phyloP scores from a whole-genome alignment of 2,329 filamentous ascomycete genomes.

The Penicillium frequentans region DNA sequence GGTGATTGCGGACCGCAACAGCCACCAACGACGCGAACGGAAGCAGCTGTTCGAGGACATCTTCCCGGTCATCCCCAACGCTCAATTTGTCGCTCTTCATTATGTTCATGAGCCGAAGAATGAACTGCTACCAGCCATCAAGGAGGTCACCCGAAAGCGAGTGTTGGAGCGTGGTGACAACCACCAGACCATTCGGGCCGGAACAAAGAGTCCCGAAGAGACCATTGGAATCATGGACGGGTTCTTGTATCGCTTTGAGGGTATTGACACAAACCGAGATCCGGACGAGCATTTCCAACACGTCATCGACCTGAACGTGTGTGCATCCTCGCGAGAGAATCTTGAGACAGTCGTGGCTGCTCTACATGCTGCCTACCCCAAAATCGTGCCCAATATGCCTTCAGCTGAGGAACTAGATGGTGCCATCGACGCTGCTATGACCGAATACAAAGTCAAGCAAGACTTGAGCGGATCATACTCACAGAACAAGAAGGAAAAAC shows the following conservation, averaged over 20 bases:
- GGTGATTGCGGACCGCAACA: slow-evolving; percentile 92
- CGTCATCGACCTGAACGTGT: slow-evolving; percentile 80
- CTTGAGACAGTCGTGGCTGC: slow-evolving; percentile 74
- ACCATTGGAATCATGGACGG: slow-evolving; percentile 92
- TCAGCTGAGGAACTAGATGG: slow-evolving; percentile 71
- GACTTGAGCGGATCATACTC: slow-evolving; percentile 58
- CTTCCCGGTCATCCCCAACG: slow-evolving; percentile 58
- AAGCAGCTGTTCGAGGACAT: slow-evolving; percentile 84
- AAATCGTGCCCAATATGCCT: slow-evolving; percentile 67
- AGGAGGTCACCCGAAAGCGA: slow-evolving; percentile 71
- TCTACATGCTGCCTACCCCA: slow-evolving; percentile 75
- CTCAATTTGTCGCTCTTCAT: slow-evolving; percentile 79
- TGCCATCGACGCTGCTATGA: slow-evolving; percentile 73
- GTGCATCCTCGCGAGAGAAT: slow-evolving; percentile 76
- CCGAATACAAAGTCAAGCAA: slow-evolving; percentile 76
- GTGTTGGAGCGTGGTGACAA: slow-evolving; percentile 89
- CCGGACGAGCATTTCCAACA: slow-evolving; percentile 83
- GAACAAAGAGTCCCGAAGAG: slow-evolving; percentile 68
- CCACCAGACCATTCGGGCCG: slow-evolving; percentile 93
- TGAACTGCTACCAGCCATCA: slow-evolving; percentile 67
- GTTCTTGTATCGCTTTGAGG: slow-evolving; percentile 84
- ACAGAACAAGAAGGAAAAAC: slow-evolving; percentile 40
- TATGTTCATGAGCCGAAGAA: slow-evolving; percentile 73
- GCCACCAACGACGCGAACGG: slow-evolving; percentile 83
- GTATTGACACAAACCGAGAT: slow-evolving; percentile 62